Percentiles rank a stretch among this genome's conserved stretches.
Evolutionary conservation across 441 rosid species (phyloP).

Genomic region (Eruca vesicaria): DNA sequence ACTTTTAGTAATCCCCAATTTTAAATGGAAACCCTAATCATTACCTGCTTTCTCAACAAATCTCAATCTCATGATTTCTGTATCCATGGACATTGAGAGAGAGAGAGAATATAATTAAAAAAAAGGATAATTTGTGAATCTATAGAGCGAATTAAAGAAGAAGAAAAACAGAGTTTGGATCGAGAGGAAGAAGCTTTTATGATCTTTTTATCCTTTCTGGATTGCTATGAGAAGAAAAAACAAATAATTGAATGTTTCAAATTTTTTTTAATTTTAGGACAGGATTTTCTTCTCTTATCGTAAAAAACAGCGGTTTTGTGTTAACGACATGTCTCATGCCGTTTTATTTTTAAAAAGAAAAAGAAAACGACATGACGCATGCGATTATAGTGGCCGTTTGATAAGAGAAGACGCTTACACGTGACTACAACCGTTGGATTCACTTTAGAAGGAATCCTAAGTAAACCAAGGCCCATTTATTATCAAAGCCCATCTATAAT

Average conservation of each 20-base stretch:
- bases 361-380: conserved; percentile 11
- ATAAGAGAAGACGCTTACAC: conserved; percentile 31
- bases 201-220: conserved; percentile 30
- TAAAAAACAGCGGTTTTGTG: conserved; percentile 30
- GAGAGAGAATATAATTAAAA: neutral
- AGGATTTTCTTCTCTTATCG: conserved; percentile 3
- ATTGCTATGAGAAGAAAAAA: conserved; percentile 34
- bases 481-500: neutral
- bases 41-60: conserved; percentile 40
- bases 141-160: conserved; percentile 6
- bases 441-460: conserved; percentile 30
- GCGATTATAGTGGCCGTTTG: conserved; percentile 26
- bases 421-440: conserved; percentile 39
- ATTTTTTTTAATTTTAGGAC: conserved; percentile 4
- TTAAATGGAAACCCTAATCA: conserved; percentile 34
- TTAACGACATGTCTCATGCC: conserved; percentile 21
- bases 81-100: conserved; percentile 15
- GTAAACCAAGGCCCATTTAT: conserved; percentile 11
- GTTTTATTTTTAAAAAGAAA: neutral
- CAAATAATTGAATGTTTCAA: neutral
- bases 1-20: conserved; percentile 25
- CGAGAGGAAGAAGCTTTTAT: conserved; percentile 18
- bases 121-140: conserved; percentile 13
- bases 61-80: conserved; percentile 38
- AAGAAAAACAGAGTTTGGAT: conserved; percentile 1